Base-by-base conservation (phyloP, 371 early-diverging fungal species). In the Mortierella sp. region DNA sequence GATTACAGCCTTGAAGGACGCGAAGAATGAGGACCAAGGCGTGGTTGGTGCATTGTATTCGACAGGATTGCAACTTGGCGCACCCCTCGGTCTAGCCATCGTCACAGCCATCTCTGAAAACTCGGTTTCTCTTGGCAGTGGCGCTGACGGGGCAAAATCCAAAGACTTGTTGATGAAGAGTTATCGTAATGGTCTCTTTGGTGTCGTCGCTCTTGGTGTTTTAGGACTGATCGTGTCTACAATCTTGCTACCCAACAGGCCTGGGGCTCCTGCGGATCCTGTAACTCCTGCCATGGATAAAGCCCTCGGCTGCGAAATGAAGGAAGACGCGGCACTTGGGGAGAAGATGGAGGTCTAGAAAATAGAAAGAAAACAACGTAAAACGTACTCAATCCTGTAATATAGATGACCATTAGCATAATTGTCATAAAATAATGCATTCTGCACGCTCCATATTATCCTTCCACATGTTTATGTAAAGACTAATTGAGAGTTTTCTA, bases 41-140 rank as follows among this genome's bases (percentile, higher is more conserved):
- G 68, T 73, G 2, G 68, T 73, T 44, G 73, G 73, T 9, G 67
- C 73, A 0, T 32, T 72, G 50, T 72, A 65, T 53, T 64, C 64
- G 6, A 64, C 60, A 24, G 72, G 61, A 4, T 46, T 72, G 65
- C 72, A 72, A 12, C 17, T 72, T 3, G 72, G 72, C 3, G 60
- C 61, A 1, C 72, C 72, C 2, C 27, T 72, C 6, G 72, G 72
- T 19, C 30, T 72, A 11, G 72, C 61, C 4, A 60, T 72, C n/a
- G 65, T 72, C 8, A 72, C 72, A 1, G 50, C 42, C 43, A 72
- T 72, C 49, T 64, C 72, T 5, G 63, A 73, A 41, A 73, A 63
- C 55, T 47, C 72, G 26, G 72, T 72, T 3, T 39, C 17, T 7
- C 34, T 26, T 7, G 50, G 50, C 21, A 6, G 42, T 28, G 7